Evolutionary conservation across 2,329 filamentous ascomycete genomes (phyloP).

Genomic region (Colletotrichum echinochloae): DNA sequence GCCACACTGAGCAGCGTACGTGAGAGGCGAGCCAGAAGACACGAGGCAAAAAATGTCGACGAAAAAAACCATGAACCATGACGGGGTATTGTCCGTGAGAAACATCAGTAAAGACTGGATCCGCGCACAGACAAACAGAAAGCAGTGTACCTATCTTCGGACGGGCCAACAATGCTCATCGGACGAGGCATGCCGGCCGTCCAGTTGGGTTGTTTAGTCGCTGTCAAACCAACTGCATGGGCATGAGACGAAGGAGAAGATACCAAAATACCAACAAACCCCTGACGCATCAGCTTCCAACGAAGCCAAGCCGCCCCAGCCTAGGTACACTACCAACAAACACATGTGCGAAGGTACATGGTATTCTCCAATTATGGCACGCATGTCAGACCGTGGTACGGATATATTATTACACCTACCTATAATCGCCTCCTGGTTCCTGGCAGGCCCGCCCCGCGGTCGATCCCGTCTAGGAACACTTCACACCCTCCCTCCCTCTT

Average conservation of each 20-base stretch:
- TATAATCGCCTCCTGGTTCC: conserved; percentile 14
- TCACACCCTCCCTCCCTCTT: background rate
- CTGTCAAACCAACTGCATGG: background rate
- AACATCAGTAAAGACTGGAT: background rate
- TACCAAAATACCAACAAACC: background rate
- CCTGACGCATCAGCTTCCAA: background rate
- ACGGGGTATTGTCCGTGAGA: background rate
- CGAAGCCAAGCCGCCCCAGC: background rate
- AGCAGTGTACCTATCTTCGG: background rate
- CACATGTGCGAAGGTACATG: background rate
- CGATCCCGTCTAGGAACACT: background rate
- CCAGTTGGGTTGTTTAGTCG: background rate
- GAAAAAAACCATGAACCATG: conserved; percentile 1
- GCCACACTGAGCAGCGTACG: conserved; percentile 1
- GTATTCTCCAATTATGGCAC: too few species aligned
- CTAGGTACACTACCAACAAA: too few species aligned
- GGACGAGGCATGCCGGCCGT: conserved; percentile 18
- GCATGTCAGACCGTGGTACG: background rate
- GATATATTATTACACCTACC: too few species aligned
- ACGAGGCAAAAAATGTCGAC: background rate
- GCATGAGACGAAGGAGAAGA: conserved; percentile 12
- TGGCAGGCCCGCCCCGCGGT: background rate
- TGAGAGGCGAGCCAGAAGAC: conserved; percentile 13
- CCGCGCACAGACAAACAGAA: background rate
- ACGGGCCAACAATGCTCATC: conserved; percentile 14